phyloP scores from a whole-genome alignment of 768 basidiomycete genomes.

The Suillus decipiens region DNA sequence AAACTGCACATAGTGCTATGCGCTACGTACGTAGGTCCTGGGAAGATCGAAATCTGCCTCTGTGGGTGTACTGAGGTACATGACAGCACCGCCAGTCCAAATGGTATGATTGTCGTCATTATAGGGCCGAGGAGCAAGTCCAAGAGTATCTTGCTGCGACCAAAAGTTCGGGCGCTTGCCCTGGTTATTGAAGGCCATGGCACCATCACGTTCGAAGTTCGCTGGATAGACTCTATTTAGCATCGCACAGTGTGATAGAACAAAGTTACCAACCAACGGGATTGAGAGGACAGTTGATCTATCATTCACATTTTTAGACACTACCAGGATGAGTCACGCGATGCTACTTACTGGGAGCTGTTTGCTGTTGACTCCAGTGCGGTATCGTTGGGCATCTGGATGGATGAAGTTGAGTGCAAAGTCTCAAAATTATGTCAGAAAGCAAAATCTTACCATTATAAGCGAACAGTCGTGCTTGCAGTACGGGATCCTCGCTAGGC shows the following conservation, averaged over 20 bases:
- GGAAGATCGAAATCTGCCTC: constrained; percentile 44
- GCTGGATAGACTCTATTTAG: constrained; percentile 21
- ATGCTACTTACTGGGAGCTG: constrained; percentile 34
- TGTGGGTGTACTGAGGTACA: constrained; percentile 34
- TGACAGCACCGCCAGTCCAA: constrained; percentile 44
- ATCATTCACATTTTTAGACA: constrained; percentile 1
- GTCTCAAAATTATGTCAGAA: not conserved
- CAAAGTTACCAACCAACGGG: constrained; percentile 33
- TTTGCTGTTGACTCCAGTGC: constrained; percentile 40
- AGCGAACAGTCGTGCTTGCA: constrained; percentile 58
- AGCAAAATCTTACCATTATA: constrained; percentile 43
- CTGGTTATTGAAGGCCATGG: constrained; percentile 39
- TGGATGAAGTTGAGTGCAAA: not conserved
- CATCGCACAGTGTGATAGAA: not conserved
- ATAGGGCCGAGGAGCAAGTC: constrained; percentile 35
- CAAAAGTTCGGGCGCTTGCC: constrained; percentile 42
- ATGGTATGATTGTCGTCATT: constrained; percentile 42
- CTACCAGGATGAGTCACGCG: not conserved
- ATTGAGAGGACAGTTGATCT: constrained; percentile 40
- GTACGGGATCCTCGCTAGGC: constrained; percentile 56
- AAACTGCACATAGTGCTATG: not conserved
- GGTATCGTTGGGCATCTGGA: constrained; percentile 41
- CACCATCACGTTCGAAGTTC: constrained; percentile 42
- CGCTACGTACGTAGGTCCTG: constrained; percentile 29
- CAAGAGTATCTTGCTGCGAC: constrained; percentile 37